phyloP scores from a whole-genome alignment of 192 early-diverging fungal species.

The Coemansia sp. region DNA sequence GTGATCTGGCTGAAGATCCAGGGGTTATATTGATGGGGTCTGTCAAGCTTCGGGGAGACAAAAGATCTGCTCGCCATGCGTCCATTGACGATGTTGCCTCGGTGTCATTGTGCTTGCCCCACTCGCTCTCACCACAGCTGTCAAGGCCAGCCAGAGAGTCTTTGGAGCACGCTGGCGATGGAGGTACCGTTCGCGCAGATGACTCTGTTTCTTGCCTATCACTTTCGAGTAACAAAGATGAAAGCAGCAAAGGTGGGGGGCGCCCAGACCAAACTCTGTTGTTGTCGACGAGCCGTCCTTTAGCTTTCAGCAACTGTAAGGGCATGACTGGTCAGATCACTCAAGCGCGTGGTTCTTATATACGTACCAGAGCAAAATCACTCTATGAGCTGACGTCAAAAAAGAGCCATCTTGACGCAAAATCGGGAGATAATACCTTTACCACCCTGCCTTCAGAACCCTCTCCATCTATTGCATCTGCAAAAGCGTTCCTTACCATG shows the following conservation, averaged over 20 bases:
- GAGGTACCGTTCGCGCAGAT: neutral
- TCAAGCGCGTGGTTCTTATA: neutral
- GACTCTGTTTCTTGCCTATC: neutral
- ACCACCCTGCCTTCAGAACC: constrained; percentile 13
- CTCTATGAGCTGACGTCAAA: constrained; percentile 35
- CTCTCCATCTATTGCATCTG: constrained; percentile 44
- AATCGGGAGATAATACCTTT: neutral
- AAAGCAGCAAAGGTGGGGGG: neutral
- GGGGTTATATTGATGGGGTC: constrained; percentile 35
- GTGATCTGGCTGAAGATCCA: neutral
- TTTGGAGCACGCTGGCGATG: neutral
- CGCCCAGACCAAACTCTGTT: neutral
- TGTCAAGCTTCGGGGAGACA: constrained; percentile 33
- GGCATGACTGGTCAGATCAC: neutral
- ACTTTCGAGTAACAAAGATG: neutral
- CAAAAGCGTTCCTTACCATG: constrained; percentile 47
- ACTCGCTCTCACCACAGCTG: neutral
- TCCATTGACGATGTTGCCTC: constrained; percentile 6
- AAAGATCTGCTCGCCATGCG: constrained; percentile 6
- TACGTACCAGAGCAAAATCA: constrained; percentile 39
- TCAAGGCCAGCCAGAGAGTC: neutral
- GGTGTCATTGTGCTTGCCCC: neutral
- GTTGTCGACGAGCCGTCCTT: neutral
- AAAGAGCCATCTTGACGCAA: constrained; percentile 1
- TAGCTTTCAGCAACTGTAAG: neutral